Conservation (phyloP, 208 protist species). For the Kentomonas sorsogonicus region DNA sequence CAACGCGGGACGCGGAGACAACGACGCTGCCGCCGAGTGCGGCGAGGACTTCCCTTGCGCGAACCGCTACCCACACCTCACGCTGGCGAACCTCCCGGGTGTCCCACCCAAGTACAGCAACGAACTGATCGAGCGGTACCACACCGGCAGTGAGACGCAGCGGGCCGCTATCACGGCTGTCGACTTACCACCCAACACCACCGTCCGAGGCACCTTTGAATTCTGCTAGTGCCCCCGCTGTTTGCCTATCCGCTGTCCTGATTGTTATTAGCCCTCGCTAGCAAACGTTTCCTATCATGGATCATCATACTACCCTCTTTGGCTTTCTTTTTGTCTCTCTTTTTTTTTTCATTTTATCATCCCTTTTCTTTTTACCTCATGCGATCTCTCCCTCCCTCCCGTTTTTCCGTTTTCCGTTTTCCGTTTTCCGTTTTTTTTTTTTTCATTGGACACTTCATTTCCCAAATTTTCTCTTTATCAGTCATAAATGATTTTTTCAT, state of each 20-base stretch:
- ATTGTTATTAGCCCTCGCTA: neutral
- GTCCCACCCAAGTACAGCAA: conserved; percentile 27
- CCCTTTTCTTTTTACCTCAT: neutral
- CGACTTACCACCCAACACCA: conserved; percentile 6
- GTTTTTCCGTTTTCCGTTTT: neutral
- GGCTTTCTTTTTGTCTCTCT: neutral
- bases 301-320: neutral
- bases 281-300: neutral
- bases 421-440: neutral
- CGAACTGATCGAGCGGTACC: neutral
- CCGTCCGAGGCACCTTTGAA: conserved; percentile 18
- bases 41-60: conserved; percentile 13
- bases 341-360: neutral
- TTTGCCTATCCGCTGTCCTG: neutral
- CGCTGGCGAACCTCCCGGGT: conserved; percentile 13
- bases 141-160: neutral
- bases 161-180: neutral
- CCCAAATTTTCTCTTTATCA: too few relatives aligned
- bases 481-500: too few relatives aligned
- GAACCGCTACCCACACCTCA: conserved; percentile 20
- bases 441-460: too few relatives aligned
- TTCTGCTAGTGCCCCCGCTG: conserved; percentile 15
- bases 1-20: neutral
- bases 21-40: neutral
- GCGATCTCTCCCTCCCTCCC: neutral